Conservation (phyloP, 2,329 filamentous ascomycete genomes). For the Lomentospora prolificans region DNA sequence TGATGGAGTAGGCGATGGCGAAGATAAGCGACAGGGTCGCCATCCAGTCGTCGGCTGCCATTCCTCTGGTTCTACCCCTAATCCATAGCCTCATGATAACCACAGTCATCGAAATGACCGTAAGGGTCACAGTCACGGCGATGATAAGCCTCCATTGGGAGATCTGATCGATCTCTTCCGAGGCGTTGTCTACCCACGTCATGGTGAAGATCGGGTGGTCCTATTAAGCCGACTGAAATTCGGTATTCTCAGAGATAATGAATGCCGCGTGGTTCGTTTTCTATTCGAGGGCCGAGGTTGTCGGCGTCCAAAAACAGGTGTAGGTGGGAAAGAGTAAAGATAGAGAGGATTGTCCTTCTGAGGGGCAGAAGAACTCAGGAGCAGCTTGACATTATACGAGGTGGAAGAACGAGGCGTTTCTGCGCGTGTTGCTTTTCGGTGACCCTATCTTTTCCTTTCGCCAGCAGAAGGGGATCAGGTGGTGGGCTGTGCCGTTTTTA, state of each 20-base stretch:
- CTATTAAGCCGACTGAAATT: too few relatives aligned
- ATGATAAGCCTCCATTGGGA: slow-evolving; percentile 41
- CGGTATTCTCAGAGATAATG: too few relatives aligned
- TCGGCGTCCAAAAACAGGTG: not conserved
- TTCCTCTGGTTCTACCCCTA: slow-evolving; percentile 28
- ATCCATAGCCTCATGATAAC: slow-evolving; percentile 33
- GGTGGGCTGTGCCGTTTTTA: too few relatives aligned
- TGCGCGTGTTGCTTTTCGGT: not conserved
- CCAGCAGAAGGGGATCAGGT: too few relatives aligned
- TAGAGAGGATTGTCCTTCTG: too few relatives aligned
- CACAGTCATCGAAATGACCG: slow-evolving; percentile 28
- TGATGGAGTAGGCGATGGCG: slow-evolving; percentile 35
- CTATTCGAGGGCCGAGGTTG: not conserved
- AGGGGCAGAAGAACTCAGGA: too few relatives aligned
- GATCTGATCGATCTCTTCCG: slow-evolving; percentile 31
- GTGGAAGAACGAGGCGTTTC: not conserved
- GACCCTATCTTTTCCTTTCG: not conserved
- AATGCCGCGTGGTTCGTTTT: not conserved
- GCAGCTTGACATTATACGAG: not conserved
- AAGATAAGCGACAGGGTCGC: slow-evolving; percentile 30
- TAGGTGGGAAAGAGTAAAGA: not conserved
- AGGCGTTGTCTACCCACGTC: slow-evolving; percentile 41
- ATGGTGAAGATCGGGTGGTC: slow-evolving; percentile 20
- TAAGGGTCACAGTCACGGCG: slow-evolving; percentile 35
- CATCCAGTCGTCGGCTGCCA: slow-evolving; percentile 38